Evolutionary conservation across 2,329 filamentous ascomycete genomes (phyloP).

Genomic region (Trichoderma guizhouense): DNA sequence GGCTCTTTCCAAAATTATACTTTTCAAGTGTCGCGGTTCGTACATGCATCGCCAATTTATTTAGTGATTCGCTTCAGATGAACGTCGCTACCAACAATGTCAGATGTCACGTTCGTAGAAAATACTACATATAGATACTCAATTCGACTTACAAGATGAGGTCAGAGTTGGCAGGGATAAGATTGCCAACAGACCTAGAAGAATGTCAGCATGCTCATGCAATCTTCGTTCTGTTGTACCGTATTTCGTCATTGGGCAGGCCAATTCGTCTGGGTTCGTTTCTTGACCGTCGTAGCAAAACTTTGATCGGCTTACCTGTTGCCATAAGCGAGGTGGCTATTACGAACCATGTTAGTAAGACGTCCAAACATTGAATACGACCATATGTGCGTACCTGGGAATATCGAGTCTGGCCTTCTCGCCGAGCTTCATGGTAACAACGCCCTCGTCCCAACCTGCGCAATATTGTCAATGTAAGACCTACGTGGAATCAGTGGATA

Average conservation of each 20-base stretch:
- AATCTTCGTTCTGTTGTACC: too few relatives aligned
- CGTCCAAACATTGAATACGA: too few relatives aligned
- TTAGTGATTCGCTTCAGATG: not conserved
- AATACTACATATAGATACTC: not conserved
- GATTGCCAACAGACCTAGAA: not conserved
- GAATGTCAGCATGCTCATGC: not conserved
- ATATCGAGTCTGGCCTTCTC: slow-evolving; percentile 88
- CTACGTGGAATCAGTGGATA: not conserved
- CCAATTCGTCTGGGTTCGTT: not conserved
- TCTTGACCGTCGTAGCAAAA: not conserved
- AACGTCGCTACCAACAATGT: not conserved
- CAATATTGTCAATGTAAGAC: not conserved
- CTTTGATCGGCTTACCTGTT: slow-evolving; percentile 47
- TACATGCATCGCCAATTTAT: not conserved
- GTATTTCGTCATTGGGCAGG: not conserved
- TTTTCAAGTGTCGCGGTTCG: not conserved
- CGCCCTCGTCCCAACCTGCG: slow-evolving; percentile 80
- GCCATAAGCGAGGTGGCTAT: slow-evolving; percentile 64
- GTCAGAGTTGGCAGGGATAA: not conserved
- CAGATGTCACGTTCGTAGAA: not conserved
- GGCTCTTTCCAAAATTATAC: too few relatives aligned
- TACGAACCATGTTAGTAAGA: not conserved
- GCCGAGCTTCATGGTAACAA: slow-evolving; percentile 80
- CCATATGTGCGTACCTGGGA: slow-evolving; percentile 36
- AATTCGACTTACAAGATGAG: slow-evolving; percentile 10